These are phyloP conservation scores for Pythium dissotocum DNA, from an alignment of 352 stramenopile genomes.

Conservation along the genomic window DNA sequence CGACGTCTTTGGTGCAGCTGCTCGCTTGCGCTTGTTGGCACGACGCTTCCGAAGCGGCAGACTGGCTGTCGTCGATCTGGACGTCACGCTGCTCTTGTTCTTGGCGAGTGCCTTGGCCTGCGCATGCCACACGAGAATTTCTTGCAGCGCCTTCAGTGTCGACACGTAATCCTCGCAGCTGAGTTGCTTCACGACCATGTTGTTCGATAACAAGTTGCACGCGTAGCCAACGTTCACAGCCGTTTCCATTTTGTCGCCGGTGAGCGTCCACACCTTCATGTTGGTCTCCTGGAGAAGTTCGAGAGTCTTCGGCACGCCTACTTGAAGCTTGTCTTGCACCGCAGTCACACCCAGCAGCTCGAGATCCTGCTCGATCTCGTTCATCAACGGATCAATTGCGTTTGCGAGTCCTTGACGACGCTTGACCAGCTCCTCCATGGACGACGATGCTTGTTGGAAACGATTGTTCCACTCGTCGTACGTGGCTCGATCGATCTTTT, in stretches of 20 bases:
- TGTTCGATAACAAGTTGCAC: slow-evolving; percentile 77
- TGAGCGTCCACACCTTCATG: slow-evolving; percentile 95
- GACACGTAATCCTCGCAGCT: slow-evolving; percentile 58
- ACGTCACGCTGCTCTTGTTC: neutral
- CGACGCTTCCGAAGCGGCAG: slow-evolving; percentile 7
- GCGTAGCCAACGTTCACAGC: slow-evolving; percentile 95
- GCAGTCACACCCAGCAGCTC: slow-evolving; percentile 85
- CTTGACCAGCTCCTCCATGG: slow-evolving; percentile 79
- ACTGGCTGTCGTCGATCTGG: neutral
- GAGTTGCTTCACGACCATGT: slow-evolving; percentile 79
- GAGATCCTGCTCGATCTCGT: slow-evolving; percentile 84
- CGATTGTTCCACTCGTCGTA: slow-evolving; percentile 66
- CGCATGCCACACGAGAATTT: slow-evolving; percentile 36
- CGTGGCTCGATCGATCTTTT: slow-evolving; percentile 44
- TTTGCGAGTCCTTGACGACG: slow-evolving; percentile 58
- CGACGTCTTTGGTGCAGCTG: neutral
- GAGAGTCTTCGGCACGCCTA: slow-evolving; percentile 89
- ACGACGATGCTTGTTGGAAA: slow-evolving; percentile 52
- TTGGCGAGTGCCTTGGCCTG: slow-evolving; percentile 15
- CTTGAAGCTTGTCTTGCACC: slow-evolving; percentile 94
- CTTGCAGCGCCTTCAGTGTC: slow-evolving; percentile 51
- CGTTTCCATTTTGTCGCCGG: slow-evolving; percentile 94
- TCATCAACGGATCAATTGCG: slow-evolving; percentile 74
- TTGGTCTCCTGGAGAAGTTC: slow-evolving; percentile 81
- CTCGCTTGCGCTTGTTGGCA: slow-evolving; percentile 4